Base-by-base conservation (phyloP, 805 yeast genomes). In the Wickerhamomyces tratensis region DNA sequence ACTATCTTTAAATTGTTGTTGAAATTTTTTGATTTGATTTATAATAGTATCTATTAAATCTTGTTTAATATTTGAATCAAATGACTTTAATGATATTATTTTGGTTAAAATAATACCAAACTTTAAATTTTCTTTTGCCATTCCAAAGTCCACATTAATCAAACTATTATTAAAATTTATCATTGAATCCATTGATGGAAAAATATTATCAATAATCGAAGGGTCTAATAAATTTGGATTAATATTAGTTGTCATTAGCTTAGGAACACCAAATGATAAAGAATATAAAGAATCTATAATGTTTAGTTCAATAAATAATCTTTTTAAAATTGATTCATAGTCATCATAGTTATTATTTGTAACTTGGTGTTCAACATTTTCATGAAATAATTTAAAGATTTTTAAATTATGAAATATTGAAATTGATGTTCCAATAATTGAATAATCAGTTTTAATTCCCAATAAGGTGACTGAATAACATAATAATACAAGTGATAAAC, bases 371-470 rank as follows among this genome's bases (percentile, higher is more conserved):
- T 35, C 39, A 34, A 7, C 41, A 41, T 39, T 37, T 37, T 44
- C 53, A 45, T 54, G 52, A 36, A 59, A 55, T 13, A 66, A 62
- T 41, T 53, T 72, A 53, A 54, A 66, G 8, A 81, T 58, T 47
- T 71, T 71, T 57, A 77, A 72, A 50, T 79, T 86, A 54, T 76
- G 76, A 52, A 79, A 74, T 12, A 78, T 66, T 2, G 79, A 62
- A 12, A 71, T 66, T 2, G 82, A 65, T 43, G 72, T 63, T 5
- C 77, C 69, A 29, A 82, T 64, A 9, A 29, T 4, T 3, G 31
- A 29, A 1, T 81, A 79, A 7, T 84, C 74, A 51, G 74, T 77
- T 33, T 71, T 67, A 41, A 74, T 76, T 0, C 89, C 88, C 25
- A 78, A 72, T 36, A 79, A 62, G 2, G 79, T 61, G 9, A 79